phyloP scores from a whole-genome alignment of 1,284 basidiomycete genomes.

The Austroboletus novae-zelandiae region DNA sequence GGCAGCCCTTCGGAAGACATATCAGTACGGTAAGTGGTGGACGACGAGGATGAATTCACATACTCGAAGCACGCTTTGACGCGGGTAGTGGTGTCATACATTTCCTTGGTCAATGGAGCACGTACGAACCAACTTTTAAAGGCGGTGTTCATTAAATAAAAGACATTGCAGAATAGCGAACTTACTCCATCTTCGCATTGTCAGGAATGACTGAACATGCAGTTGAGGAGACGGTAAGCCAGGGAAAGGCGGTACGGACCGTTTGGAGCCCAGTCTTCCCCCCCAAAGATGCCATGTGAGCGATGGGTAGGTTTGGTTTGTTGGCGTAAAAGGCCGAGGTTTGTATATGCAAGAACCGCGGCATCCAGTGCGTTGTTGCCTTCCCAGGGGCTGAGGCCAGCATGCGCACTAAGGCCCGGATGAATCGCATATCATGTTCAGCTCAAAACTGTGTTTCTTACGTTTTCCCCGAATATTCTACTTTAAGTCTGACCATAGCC shows the following conservation, averaged over 20 bases:
- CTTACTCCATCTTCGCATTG: conserved; percentile 61
- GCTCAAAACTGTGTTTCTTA: conserved; percentile 27
- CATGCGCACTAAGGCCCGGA: conserved; percentile 53
- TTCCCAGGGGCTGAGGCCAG: conserved; percentile 71
- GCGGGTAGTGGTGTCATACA: conserved; percentile 52
- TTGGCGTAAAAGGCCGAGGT: conserved; percentile 72
- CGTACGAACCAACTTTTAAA: conserved; percentile 59
- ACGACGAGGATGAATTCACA: conserved; percentile 20
- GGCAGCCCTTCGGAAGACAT: conserved; percentile 15
- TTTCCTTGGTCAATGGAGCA: conserved; percentile 60
- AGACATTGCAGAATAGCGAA: not conserved
- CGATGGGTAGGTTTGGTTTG: conserved; percentile 63
- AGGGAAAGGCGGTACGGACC: conserved; percentile 36
- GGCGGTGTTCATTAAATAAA: not conserved
- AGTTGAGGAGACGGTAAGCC: not conserved
- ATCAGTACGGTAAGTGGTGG: not conserved
- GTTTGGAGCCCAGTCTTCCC: conserved; percentile 61
- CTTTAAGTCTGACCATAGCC: conserved; percentile 47
- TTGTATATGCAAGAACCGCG: conserved; percentile 70
- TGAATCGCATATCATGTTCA: not conserved
- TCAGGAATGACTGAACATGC: conserved; percentile 69
- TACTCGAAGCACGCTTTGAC: conserved; percentile 75
- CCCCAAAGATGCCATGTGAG: conserved; percentile 64
- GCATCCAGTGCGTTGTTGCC: conserved; percentile 77
- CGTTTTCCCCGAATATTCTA: conserved; percentile 62